Conservation (phyloP, 192 early-diverging fungal genomes). For the Gamsiella multidivaricata region DNA sequence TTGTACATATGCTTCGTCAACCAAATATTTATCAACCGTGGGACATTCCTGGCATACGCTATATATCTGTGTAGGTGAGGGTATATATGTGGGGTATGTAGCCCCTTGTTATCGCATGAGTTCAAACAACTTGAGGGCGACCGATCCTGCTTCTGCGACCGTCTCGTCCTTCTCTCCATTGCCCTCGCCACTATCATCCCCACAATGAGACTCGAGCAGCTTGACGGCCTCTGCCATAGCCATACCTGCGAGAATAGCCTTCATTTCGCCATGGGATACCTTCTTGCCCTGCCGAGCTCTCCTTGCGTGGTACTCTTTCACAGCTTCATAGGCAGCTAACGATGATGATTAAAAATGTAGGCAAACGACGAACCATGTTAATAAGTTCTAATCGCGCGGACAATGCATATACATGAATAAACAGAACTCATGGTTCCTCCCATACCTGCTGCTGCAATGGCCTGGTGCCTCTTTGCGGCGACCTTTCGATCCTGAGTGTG, state of each 20-base stretch:
- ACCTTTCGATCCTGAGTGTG: conserved; percentile 11
- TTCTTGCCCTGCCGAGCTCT: conserved; percentile 35
- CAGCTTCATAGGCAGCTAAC: conserved; percentile 38
- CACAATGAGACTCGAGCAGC: conserved; percentile 31
- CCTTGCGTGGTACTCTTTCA: conserved; percentile 35
- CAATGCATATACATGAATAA: background rate
- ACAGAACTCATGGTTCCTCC: background rate
- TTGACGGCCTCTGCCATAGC: conserved; percentile 48
- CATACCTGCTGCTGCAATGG: conserved; percentile 41
- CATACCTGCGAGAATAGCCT: conserved; percentile 41
- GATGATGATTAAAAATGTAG: background rate
- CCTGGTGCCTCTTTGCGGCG: conserved; percentile 18
- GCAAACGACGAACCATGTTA: background rate
- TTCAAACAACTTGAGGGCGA: conserved; percentile 36
- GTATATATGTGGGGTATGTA: too few species aligned
- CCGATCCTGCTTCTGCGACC: conserved; percentile 36
- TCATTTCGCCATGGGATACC: conserved; percentile 43
- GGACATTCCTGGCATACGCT: too few species aligned
- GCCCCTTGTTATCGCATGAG: conserved; percentile 16
- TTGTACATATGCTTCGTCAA: too few species aligned
- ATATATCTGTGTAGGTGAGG: too few species aligned
- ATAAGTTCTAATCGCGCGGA: background rate
- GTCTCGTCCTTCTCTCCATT: conserved; percentile 24
- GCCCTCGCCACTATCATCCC: background rate
- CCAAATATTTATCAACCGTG: too few species aligned